Percentiles rank a stretch among this genome's conserved stretches.
Conservation (phyloP, 345 rosid genomes). For the Chamaenerion angustifolium region DNA sequence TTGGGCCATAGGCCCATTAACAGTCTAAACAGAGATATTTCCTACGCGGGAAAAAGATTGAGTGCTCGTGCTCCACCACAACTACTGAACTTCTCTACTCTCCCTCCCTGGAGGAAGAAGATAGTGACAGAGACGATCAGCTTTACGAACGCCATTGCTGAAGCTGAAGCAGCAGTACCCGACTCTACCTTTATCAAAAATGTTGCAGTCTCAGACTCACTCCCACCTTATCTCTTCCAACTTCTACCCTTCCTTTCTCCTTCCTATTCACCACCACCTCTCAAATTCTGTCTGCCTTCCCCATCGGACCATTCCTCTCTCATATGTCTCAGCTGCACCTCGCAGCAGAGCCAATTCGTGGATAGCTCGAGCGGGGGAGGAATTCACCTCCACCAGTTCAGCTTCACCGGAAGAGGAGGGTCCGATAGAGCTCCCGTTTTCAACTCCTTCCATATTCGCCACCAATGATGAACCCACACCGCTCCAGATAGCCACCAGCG, state of each 20-base stretch:
- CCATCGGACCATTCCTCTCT: slow-evolving; percentile 4
- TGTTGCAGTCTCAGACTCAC: slow-evolving; percentile 3
- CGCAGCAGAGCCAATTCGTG: slow-evolving; percentile 13
- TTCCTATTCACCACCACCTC: slow-evolving; percentile 8
- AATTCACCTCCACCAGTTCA: slow-evolving; percentile 16
- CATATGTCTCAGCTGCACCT: slow-evolving; percentile 12
- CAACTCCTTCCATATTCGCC: slow-evolving; percentile 46
- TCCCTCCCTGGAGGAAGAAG: no score
- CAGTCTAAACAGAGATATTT: no score
- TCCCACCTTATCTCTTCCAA: slow-evolving; percentile 4
- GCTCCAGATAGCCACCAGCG: slow-evolving; percentile 68
- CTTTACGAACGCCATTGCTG: not conserved
- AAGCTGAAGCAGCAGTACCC: not conserved
- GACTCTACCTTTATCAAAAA: slow-evolving; percentile 1
- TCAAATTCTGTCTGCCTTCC: slow-evolving; percentile 7
- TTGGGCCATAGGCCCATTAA: no score
- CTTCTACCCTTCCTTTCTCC: slow-evolving; percentile 13
- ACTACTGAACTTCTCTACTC: no score
- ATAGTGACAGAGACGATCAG: not conserved
- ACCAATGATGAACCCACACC: slow-evolving; percentile 63
- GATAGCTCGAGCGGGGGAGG: slow-evolving; percentile 17
- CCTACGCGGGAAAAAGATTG: no score
- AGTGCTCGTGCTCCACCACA: no score
- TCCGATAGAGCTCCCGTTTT: slow-evolving; percentile 52
- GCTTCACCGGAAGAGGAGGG: slow-evolving; percentile 35